A percentile compares a stretch with the other conserved stretches of the same genome.
Evolutionary conservation across 1,139 yeast species (phyloP).

Genomic region (Hansenula lynferdii): DNA sequence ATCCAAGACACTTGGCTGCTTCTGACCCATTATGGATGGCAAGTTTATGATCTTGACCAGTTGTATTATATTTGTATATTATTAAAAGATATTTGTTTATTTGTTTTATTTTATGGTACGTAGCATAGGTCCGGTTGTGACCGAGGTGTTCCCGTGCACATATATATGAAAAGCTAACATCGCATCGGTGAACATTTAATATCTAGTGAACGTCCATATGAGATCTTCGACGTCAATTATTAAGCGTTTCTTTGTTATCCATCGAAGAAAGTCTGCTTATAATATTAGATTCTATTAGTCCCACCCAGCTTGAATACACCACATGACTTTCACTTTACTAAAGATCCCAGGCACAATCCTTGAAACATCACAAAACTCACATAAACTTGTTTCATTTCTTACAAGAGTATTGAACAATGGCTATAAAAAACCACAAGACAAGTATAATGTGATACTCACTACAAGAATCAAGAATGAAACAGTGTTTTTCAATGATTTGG

Average conservation of each 20-base stretch:
- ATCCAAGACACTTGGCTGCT: conserved; percentile 89
- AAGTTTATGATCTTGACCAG: conserved; percentile 42
- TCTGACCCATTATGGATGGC: conserved; percentile 98
- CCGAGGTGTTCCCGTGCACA: too few relatives aligned
- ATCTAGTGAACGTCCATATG: too few relatives aligned
- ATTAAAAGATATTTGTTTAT: neutral
- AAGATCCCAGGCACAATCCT: neutral
- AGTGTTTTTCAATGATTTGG: conserved; percentile 31
- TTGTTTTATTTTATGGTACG: neutral
- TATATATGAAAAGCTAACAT: too few relatives aligned
- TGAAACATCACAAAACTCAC: neutral
- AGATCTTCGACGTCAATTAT: too few relatives aligned
- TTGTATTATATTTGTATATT: neutral
- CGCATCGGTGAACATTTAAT: too few relatives aligned
- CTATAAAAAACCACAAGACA: conserved; percentile 40
- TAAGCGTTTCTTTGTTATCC: too few relatives aligned
- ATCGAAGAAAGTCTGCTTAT: too few relatives aligned
- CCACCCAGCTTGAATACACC: too few relatives aligned
- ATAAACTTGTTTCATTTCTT: conserved; percentile 1
- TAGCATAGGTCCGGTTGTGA: neutral
- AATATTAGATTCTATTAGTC: too few relatives aligned
- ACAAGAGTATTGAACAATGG: conserved; percentile 36
- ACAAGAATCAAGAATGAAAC: conserved; percentile 34
- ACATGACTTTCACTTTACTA: neutral
- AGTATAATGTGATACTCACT: conserved; percentile 38